Percentiles rank a stretch among this genome's conserved stretches.
Evolutionary conservation across 2,329 filamentous ascomycete species (phyloP).

Genomic region (Claviceps maximensis): DNA sequence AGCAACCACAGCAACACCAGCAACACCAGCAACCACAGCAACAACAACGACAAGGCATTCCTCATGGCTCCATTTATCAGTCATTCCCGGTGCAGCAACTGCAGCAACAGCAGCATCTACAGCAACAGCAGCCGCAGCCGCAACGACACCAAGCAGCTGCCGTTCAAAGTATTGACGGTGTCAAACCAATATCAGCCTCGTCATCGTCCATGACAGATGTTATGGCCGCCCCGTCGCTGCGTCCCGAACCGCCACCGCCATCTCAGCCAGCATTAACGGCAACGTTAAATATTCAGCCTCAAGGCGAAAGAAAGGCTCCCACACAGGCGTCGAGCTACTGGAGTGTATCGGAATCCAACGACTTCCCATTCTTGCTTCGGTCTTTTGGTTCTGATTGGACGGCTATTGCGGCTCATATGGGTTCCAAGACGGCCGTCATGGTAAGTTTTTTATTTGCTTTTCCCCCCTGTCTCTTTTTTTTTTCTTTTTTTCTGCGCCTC

Average conservation of each 20-base stretch:
- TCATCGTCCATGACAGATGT: constrained; percentile 32
- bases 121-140: background rate
- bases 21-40: background rate
- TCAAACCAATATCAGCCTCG: constrained; percentile 20
- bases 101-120: constrained; percentile 8
- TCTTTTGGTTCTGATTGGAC: constrained; percentile 71
- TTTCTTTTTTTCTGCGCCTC: background rate
- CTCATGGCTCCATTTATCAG: no score
- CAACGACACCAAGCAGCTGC: constrained; percentile 4
- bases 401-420: constrained; percentile 65
- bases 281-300: constrained; percentile 37
- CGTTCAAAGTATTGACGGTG: constrained; percentile 20
- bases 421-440: constrained; percentile 78
- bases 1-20: constrained; percentile 3
- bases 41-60: background rate
- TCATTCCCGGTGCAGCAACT: constrained; percentile 18
- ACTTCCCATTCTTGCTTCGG: constrained; percentile 59
- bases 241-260: constrained; percentile 37
- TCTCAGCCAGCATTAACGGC: constrained; percentile 33
- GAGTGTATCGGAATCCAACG: constrained; percentile 69
- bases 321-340: constrained; percentile 67
- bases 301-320: constrained; percentile 37
- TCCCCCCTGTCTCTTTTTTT: background rate
- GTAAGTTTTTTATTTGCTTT: constrained; percentile 30
- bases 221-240: constrained; percentile 42